Evolutionary conservation across 108 stramenopile species (phyloP).

Genomic region (Skeletonema marinoi): DNA sequence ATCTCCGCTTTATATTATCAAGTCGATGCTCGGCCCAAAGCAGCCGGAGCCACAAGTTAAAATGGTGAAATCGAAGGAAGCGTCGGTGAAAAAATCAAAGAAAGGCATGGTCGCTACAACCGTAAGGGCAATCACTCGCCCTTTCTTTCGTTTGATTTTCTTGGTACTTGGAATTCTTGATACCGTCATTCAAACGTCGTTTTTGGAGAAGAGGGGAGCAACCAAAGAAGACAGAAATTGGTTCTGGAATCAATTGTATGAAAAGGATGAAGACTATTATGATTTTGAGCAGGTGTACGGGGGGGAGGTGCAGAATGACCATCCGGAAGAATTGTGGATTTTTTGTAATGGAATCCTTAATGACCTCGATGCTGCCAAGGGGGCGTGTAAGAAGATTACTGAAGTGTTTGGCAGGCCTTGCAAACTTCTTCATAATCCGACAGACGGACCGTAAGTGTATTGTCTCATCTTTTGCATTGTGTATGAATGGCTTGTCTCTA

Average conservation of each 20-base stretch:
- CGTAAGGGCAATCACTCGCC: not conserved
- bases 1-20: not conserved
- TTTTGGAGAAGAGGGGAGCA: not conserved
- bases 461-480: too few relatives aligned
- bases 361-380: not conserved
- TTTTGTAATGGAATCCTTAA: not conserved
- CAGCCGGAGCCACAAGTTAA: not conserved
- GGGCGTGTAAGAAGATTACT: not conserved
- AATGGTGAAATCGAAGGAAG: not conserved
- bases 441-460: not conserved
- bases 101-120: not conserved
- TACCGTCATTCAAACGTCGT: not conserved
- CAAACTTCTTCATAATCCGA: not conserved
- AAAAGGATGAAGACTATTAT: not conserved
- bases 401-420: not conserved
- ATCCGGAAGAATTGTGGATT: constrained; percentile 4
- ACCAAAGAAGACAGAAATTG: not conserved
- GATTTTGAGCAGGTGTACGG: not conserved
- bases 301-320: not conserved
- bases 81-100: not conserved
- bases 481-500: too few relatives aligned
- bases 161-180: not conserved
- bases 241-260: not conserved
- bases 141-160: not conserved
- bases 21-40: not conserved